A percentile compares a stretch with the other conserved stretches of the same genome.
Evolutionary conservation across 192 early-diverging fungal species (phyloP).

Genomic region (Radiomyces spectabilis): DNA sequence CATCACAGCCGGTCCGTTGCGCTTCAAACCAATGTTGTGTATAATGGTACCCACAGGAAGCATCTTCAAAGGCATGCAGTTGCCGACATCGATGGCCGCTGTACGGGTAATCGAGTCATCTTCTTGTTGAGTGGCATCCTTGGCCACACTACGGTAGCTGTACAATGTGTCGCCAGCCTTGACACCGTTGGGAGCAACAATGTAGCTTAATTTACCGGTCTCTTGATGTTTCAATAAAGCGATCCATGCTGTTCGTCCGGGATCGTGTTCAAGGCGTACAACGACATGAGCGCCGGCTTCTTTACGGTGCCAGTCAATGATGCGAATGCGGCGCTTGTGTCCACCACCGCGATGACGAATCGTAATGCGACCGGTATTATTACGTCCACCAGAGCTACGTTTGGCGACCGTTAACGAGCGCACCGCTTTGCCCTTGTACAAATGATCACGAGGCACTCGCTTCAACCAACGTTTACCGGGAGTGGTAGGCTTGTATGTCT

Average conservation of each 20-base stretch:
- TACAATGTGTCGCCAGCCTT: slow-evolving; percentile 53
- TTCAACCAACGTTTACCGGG: slow-evolving; percentile 81
- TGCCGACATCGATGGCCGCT: slow-evolving; percentile 68
- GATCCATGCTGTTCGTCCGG: slow-evolving; percentile 82
- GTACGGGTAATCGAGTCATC: slow-evolving; percentile 27
- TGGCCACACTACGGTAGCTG: slow-evolving; percentile 13
- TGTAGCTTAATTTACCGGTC: slow-evolving; percentile 76
- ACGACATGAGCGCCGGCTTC: slow-evolving; percentile 73
- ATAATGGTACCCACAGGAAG: slow-evolving; percentile 90
- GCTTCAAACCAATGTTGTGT: slow-evolving; percentile 78
- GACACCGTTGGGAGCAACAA: slow-evolving; percentile 73
- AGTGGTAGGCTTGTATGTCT: slow-evolving; percentile 85
- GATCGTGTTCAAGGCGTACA: slow-evolving; percentile 91
- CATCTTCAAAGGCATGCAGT: slow-evolving; percentile 81
- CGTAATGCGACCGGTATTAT: slow-evolving; percentile 84
- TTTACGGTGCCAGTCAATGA: slow-evolving; percentile 80
- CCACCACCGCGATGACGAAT: slow-evolving; percentile 92
- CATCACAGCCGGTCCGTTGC: slow-evolving; percentile 68
- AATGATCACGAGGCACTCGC: slow-evolving; percentile 77
- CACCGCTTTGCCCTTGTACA: slow-evolving; percentile 82
- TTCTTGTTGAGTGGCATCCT: background rate
- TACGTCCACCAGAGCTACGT: slow-evolving; percentile 78
- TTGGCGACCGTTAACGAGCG: slow-evolving; percentile 75
- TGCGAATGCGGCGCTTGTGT: slow-evolving; percentile 77
- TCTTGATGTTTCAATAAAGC: slow-evolving; percentile 74